These are phyloP conservation scores for Cladorrhinum sp. DNA, from an alignment of 2,329 filamentous ascomycete genomes.

Conservation along the genomic window DNA sequence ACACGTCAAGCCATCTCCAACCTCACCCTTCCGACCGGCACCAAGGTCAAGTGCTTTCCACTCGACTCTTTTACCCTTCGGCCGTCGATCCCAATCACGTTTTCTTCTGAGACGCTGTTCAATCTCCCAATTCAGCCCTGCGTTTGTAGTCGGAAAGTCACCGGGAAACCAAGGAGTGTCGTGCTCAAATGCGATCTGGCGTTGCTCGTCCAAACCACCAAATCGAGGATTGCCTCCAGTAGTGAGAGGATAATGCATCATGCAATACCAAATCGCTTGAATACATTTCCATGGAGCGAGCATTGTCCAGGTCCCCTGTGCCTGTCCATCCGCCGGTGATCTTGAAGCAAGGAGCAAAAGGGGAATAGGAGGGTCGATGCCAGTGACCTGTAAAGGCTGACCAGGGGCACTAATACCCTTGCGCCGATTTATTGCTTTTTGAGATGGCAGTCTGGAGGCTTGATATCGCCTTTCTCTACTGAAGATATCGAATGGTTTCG, in stretches of 20 bases:
- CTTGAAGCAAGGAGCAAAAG: constrained; percentile 66
- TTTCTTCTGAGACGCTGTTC: constrained; percentile 59
- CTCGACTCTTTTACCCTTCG: constrained; percentile 75
- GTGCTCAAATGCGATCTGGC: constrained; percentile 79
- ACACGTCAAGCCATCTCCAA: constrained; percentile 78
- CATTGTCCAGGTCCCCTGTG: constrained; percentile 74
- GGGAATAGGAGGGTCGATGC: constrained; percentile 73
- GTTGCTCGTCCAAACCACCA: constrained; percentile 74
- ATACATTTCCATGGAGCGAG: constrained; percentile 91
- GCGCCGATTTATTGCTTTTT: constrained; percentile 78
- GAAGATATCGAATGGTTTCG: constrained; percentile 59
- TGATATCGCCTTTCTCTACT: constrained; percentile 62
- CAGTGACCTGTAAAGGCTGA: constrained; percentile 52
- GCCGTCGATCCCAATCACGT: constrained; percentile 69
- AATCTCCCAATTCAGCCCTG: constrained; percentile 76
- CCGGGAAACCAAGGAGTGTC: constrained; percentile 79
- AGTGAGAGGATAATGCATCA: constrained; percentile 78
- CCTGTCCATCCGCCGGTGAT: constrained; percentile 42
- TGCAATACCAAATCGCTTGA: constrained; percentile 75
- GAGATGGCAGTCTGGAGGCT: constrained; percentile 66
- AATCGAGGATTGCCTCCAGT: constrained; percentile 79
- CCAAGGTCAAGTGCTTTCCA: constrained; percentile 76
- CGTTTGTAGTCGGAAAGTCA: constrained; percentile 75
- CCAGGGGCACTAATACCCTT: constrained; percentile 64
- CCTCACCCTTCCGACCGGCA: constrained; percentile 70